Percentiles rank a stretch among this genome's conserved stretches.
These are phyloP conservation scores for Eucalyptus decipiens DNA, from an alignment of 345 rosid species.

Conservation along the genomic window DNA sequence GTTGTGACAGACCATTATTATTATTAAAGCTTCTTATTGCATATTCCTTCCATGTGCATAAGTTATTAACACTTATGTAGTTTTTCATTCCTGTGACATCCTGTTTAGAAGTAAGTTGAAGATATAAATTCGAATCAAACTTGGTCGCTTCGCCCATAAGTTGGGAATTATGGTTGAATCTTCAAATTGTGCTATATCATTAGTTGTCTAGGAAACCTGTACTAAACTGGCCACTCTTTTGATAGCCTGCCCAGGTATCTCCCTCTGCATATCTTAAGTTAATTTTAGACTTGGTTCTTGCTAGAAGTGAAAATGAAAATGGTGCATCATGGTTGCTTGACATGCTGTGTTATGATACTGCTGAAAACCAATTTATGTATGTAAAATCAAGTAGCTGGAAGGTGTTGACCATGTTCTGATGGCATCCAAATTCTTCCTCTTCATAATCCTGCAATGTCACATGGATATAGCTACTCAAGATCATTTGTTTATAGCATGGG, in stretches of 20 bases:
- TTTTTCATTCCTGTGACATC: background rate
- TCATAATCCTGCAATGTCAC: background rate
- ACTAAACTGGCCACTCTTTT: background rate
- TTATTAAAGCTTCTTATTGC: background rate
- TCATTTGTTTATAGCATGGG: background rate
- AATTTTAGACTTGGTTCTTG: background rate
- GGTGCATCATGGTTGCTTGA: background rate
- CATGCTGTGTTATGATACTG: background rate
- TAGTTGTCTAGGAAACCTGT: background rate
- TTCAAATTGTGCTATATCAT: background rate
- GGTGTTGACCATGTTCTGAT: background rate
- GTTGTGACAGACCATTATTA: background rate
- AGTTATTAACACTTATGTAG: background rate
- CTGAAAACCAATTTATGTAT: background rate
- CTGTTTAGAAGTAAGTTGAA: background rate
- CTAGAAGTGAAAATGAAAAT: background rate
- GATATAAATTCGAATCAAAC: background rate
- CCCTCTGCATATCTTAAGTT: background rate
- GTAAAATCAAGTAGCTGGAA: background rate
- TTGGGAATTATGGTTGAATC: background rate
- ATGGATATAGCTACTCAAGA: background rate
- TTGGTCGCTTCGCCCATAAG: background rate
- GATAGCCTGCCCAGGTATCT: background rate
- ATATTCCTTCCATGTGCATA: background rate
- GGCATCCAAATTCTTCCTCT: background rate